A percentile compares a stretch with the other conserved stretches of the same genome.
These are phyloP conservation scores for Cryptococcus hybrid DNA, from an alignment of 1,284 basidiomycete species.

Conservation along the genomic window DNA sequence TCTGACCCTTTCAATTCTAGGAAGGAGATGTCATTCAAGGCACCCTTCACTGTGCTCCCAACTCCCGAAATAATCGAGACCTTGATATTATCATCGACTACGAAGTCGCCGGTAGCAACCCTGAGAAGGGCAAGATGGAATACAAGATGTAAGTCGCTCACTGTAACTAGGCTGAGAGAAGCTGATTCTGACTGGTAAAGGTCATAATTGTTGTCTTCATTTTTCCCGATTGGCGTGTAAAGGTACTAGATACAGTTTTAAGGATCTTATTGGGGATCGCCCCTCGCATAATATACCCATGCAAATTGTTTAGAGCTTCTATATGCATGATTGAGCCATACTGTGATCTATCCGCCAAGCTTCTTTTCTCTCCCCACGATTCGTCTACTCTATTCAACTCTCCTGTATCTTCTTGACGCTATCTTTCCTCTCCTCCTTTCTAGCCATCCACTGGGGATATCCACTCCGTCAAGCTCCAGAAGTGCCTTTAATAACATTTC, in stretches of 20 bases:
- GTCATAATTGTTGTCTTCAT: constrained; percentile 26
- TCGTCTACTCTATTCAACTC: constrained; percentile 49
- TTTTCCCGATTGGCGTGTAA: constrained; percentile 3
- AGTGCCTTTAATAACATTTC: constrained; percentile 52
- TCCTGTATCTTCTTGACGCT: constrained; percentile 12
- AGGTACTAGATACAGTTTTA: constrained; percentile 23
- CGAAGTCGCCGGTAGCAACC: constrained; percentile 53
- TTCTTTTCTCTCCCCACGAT: constrained; percentile 49
- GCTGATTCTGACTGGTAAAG: constrained; percentile 34
- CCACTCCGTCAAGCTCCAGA: constrained; percentile 52
- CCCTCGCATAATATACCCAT: constrained; percentile 2
- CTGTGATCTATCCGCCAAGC: constrained; percentile 17
- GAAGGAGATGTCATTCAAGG: constrained; percentile 73
- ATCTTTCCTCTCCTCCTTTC: constrained; percentile 52
- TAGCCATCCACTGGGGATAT: constrained; percentile 51
- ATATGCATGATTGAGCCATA: constrained; percentile 1
- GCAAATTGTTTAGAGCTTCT: constrained; percentile 1
- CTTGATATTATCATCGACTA: constrained; percentile 84
- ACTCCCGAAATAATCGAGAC: constrained; percentile 86
- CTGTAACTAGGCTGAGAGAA: neutral
- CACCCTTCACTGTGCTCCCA: constrained; percentile 72
- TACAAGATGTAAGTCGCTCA: constrained; percentile 53
- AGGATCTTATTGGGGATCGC: neutral
- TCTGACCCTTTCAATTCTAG: constrained; percentile 9
- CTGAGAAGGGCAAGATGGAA: constrained; percentile 43